Percentiles rank a stretch among this genome's conserved stretches.
Evolutionary conservation across 768 basidiomycete species (phyloP).

Genomic region (Coprinellus micaceus): DNA sequence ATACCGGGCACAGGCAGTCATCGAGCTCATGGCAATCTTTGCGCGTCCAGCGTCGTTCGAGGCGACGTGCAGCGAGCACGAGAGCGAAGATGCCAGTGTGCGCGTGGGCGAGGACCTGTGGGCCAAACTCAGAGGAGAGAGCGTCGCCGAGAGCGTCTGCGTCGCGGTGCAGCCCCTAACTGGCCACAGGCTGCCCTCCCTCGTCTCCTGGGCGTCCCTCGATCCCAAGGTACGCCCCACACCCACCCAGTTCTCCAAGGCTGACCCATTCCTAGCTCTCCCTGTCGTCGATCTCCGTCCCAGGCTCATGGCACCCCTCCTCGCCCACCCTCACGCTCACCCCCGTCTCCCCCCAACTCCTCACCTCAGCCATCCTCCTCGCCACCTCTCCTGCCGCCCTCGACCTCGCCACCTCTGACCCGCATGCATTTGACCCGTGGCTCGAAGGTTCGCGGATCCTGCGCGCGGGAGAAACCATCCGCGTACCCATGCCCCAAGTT

Average conservation of each 20-base stretch:
- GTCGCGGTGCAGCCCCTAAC: slow-evolving; percentile 14
- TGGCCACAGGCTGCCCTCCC: slow-evolving; percentile 7
- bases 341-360: slow-evolving; percentile 25
- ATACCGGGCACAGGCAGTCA: too few relatives aligned
- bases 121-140: slow-evolving; percentile 9
- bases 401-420: slow-evolving; percentile 31
- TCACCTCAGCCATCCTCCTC: slow-evolving; percentile 51
- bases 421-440: slow-evolving; percentile 38
- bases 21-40: too few relatives aligned
- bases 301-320: slow-evolving; percentile 26
- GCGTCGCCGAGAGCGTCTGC: slow-evolving; percentile 5
- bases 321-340: slow-evolving; percentile 16
- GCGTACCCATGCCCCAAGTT: not conserved
- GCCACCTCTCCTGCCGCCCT: slow-evolving; percentile 52
- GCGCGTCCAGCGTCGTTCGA: slow-evolving; percentile 11
- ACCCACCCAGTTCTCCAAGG: not conserved
- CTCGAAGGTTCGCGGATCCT: slow-evolving; percentile 44
- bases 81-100: not conserved
- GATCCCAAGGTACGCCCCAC: slow-evolving; percentile 34
- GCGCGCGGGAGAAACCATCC: slow-evolving; percentile 39
- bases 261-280: slow-evolving; percentile 21
- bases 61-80: slow-evolving; percentile 13
- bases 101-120: slow-evolving; percentile 14
- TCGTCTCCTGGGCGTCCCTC: slow-evolving; percentile 31
- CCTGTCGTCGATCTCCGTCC: slow-evolving; percentile 35